Conservation (phyloP, 2,329 filamentous ascomycete species). For the Biscogniauxia marginata region DNA sequence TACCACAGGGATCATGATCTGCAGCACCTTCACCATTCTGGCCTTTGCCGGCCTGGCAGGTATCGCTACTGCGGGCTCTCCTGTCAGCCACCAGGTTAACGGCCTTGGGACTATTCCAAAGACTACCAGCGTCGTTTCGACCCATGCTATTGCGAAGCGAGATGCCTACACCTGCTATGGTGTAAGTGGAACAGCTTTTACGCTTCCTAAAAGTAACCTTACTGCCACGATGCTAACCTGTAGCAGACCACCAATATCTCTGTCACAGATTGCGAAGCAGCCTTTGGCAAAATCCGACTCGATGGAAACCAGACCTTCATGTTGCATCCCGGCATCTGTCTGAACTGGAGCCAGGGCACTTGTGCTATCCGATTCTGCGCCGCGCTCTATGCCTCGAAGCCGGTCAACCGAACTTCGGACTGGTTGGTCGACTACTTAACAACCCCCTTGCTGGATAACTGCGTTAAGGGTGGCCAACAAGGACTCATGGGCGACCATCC, state of each 20-base stretch:
- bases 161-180: slow-evolving; percentile 31
- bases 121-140: neutral
- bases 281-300: slow-evolving; percentile 21
- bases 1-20: slow-evolving; percentile 10
- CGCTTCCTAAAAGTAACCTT: neutral
- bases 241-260: slow-evolving; percentile 21
- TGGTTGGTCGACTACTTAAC: slow-evolving; percentile 27
- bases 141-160: slow-evolving; percentile 21
- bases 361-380: slow-evolving; percentile 30
- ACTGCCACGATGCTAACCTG: slow-evolving; percentile 1
- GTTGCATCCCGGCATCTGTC: slow-evolving; percentile 26
- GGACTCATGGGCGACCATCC: slow-evolving; percentile 26
- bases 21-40: slow-evolving; percentile 2
- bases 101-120: neutral
- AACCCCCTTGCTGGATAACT: slow-evolving; percentile 22
- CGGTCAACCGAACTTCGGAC: slow-evolving; percentile 27
- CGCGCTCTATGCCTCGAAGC: slow-evolving; percentile 22
- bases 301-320: slow-evolving; percentile 20
- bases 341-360: slow-evolving; percentile 25
- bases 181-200: slow-evolving; percentile 14
- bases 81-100: neutral
- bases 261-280: slow-evolving; percentile 23
- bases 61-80: neutral
- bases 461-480: slow-evolving; percentile 21
- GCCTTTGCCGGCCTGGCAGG: slow-evolving; percentile 5